Base-by-base conservation (phyloP, 257 asterid genomes). In the Coffea eugenioides region DNA sequence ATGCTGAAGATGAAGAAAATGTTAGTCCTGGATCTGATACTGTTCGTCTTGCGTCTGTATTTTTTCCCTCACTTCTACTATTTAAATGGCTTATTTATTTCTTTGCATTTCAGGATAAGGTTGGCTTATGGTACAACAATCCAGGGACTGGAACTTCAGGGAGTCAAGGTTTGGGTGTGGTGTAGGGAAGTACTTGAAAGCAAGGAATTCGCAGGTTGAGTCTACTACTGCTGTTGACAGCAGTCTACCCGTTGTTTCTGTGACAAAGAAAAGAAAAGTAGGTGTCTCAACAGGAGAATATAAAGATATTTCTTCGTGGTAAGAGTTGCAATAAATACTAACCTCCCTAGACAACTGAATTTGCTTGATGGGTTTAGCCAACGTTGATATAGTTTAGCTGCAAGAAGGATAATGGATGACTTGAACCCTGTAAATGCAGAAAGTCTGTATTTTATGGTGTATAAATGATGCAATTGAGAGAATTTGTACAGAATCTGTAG, bases 231-330 rank as follows among this genome's bases (percentile, higher is more conserved):
- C 72, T 77, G 82, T 80, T 57, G 89, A 89, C 77, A 80, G 67
- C 78, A 89, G 86, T 79, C 56, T 83, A 36, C 89, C 89, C 68
- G 49, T 88, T 20, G 90, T 83, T 56, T 71, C 90, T 54, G 83
- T 82, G 45, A 81, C 73, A 77, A 95, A 93, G 96, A 95, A 93
- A 86, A 89, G 92, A 82, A 93, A 95, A 83, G 14, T 84, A 57
- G 91, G 88, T 18, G 66, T 43, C 34, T 66, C 95, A 31, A 82
- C 86, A 14, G 86, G 85, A 59, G 90, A 92, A 54, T 87, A 92
- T 34, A 91, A 91, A 81, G 92, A 95, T 85, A 92, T 95, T 82
- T 90, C 96, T 49, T 88, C 92, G 41, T 95, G 99, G 99, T 93
- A 82, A 86, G 82, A 25, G 52, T 74, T 77, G 51, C 56, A 31